Evolutionary conservation across 139 green algal species (phyloP).

Genomic region (Edaphochlamys debaryana): DNA sequence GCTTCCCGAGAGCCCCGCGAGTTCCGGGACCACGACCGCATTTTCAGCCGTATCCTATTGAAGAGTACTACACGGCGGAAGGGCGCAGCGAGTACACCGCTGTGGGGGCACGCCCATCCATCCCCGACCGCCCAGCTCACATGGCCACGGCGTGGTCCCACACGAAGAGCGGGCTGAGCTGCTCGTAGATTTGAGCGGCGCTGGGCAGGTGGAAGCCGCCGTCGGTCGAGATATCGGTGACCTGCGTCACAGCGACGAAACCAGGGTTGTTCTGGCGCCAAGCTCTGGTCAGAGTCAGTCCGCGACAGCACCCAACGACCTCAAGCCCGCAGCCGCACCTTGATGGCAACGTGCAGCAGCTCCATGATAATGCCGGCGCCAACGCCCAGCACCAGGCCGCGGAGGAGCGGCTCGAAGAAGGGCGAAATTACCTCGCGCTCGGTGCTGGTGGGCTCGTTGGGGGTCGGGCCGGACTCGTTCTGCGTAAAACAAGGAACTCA

Average conservation of each 20-base stretch:
- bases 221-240: slow-evolving; percentile 7
- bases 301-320: neutral
- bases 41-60: too few species aligned
- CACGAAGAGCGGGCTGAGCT: slow-evolving; percentile 47
- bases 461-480: too few species aligned
- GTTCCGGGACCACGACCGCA: too few species aligned
- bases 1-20: too few species aligned
- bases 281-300: neutral
- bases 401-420: slow-evolving; percentile 67
- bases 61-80: too few species aligned
- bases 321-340: neutral
- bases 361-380: slow-evolving; percentile 66
- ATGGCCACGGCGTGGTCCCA: slow-evolving; percentile 61
- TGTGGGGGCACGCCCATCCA: too few species aligned
- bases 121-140: too few species aligned
- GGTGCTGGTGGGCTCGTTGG: too few species aligned
- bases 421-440: too few species aligned
- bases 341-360: slow-evolving; percentile 57
- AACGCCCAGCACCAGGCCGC: slow-evolving; percentile 68
- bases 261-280: slow-evolving; percentile 3
- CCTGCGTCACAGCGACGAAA: slow-evolving; percentile 1
- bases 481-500: too few species aligned
- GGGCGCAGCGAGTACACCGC: too few species aligned
- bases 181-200: slow-evolving; percentile 22
- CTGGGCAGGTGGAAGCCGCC: slow-evolving; percentile 19